A percentile compares a stretch with the other conserved stretches of the same genome.
Evolutionary conservation across 257 asterid genomes (phyloP).

Genomic region (Eucommia ulmoides): DNA sequence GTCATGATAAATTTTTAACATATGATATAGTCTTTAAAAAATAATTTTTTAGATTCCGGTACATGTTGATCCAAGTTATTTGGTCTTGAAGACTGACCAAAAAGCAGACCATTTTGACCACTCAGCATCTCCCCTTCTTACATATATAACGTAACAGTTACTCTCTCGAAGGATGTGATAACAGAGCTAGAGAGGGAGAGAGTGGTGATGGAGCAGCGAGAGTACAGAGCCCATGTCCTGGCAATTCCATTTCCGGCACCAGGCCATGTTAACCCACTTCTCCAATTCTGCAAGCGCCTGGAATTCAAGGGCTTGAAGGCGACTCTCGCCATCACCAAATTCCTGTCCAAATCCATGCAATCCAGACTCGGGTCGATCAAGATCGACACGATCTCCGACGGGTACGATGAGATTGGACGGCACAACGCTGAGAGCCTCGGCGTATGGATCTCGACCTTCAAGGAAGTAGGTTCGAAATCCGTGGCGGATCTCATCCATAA

Average conservation of each 20-base stretch:
- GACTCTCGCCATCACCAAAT: conserved; percentile 53
- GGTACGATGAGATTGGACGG: conserved; percentile 54
- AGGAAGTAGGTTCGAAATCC: conserved; percentile 27
- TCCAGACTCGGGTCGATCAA: conserved; percentile 24
- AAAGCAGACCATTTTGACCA: too few relatives aligned
- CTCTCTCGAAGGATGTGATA: too few relatives aligned
- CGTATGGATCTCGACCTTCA: conserved; percentile 25
- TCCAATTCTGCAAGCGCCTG: conserved; percentile 59
- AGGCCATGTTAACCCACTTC: conserved; percentile 84
- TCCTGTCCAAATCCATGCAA: conserved; percentile 27
- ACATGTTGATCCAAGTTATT: too few relatives aligned
- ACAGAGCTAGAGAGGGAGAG: too few relatives aligned
- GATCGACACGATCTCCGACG: conserved; percentile 57
- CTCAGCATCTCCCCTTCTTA: too few relatives aligned
- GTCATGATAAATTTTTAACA: too few relatives aligned
- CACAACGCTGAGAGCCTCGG: conserved; percentile 19
- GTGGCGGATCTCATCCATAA: conserved; percentile 27
- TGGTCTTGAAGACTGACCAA: too few relatives aligned
- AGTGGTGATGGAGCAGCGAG: too few relatives aligned
- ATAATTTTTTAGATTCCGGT: too few relatives aligned
- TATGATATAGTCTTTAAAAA: too few relatives aligned
- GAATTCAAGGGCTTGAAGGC: conserved; percentile 36
- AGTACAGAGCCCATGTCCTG: conserved; percentile 32
- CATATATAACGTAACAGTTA: too few relatives aligned
- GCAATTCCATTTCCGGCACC: conserved; percentile 73